Evolutionary conservation across 75 land plant species (phyloP).

Genomic region (Adiantum capillusveneris): DNA sequence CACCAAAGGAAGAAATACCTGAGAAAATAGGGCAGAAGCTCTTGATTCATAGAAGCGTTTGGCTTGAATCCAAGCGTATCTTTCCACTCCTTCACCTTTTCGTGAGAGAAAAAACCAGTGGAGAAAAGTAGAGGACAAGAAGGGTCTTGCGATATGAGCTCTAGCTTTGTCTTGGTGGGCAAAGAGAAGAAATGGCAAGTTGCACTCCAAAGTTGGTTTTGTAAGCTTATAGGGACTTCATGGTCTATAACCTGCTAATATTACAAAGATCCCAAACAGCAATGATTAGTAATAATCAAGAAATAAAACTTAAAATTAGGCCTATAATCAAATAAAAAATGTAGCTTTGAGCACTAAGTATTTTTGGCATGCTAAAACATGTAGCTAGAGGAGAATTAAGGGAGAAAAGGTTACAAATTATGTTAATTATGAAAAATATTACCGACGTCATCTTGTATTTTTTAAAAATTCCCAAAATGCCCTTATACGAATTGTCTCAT

Average conservation of each 20-base stretch:
- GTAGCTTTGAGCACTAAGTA: too few relatives aligned
- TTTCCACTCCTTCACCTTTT: neutral
- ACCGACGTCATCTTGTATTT: too few relatives aligned
- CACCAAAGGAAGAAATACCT: neutral
- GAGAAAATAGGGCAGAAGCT: neutral
- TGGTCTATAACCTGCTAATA: constrained; percentile 38
- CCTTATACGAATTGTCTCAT: too few relatives aligned
- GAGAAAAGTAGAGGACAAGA: neutral
- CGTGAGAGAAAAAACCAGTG: neutral
- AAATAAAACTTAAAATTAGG: too few relatives aligned
- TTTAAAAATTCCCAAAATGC: too few relatives aligned
- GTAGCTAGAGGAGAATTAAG: too few relatives aligned
- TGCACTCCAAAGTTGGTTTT: constrained; percentile 14
- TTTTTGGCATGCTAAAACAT: too few relatives aligned
- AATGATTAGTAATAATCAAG: too few relatives aligned
- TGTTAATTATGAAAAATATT: too few relatives aligned
- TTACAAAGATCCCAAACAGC: too few relatives aligned
- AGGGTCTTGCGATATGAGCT: neutral
- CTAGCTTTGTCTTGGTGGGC: constrained; percentile 23
- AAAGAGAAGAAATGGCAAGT: constrained; percentile 18
- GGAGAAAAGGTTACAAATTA: too few relatives aligned
- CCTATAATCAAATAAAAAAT: too few relatives aligned
- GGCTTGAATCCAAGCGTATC: constrained; percentile 1
- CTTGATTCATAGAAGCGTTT: neutral
- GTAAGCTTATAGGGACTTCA: constrained; percentile 19